Conservation (phyloP, 2,329 filamentous ascomycete species). For the Trichoderma endophyticum region DNA sequence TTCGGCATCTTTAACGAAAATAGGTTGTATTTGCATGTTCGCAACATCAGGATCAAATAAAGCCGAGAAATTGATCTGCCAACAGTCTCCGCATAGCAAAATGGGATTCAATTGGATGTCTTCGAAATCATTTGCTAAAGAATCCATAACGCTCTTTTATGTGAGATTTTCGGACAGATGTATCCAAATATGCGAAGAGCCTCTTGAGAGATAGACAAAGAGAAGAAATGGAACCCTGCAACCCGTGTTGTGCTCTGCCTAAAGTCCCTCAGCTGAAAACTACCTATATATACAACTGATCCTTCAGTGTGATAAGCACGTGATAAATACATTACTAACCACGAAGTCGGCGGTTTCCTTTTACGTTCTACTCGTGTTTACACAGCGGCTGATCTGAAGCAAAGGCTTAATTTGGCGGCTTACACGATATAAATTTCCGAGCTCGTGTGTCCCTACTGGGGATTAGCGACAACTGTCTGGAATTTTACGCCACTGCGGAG, state of each 20-base stretch:
- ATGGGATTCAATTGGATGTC: background rate
- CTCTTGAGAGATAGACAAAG: background rate
- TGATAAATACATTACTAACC: background rate
- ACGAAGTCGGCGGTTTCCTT: background rate
- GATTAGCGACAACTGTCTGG: background rate
- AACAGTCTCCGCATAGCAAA: background rate
- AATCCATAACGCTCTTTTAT: background rate
- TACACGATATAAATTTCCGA: background rate
- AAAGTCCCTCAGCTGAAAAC: background rate
- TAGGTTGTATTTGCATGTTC: background rate
- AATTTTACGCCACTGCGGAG: background rate
- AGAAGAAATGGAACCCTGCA: background rate
- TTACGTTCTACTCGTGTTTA: background rate
- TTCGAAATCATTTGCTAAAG: background rate
- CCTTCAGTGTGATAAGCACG: background rate
- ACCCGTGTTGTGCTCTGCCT: background rate
- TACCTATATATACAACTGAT: background rate
- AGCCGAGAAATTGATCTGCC: background rate
- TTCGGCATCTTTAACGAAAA: background rate
- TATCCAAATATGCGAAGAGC: background rate
- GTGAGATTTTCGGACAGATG: background rate
- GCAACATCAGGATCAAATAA: background rate
- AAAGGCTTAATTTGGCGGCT: background rate
- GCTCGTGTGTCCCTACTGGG: background rate
- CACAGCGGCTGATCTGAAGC: background rate